Evolutionary conservation across 2,329 filamentous ascomycete species (phyloP).

Genomic region (Hymenoscyphus occultus): DNA sequence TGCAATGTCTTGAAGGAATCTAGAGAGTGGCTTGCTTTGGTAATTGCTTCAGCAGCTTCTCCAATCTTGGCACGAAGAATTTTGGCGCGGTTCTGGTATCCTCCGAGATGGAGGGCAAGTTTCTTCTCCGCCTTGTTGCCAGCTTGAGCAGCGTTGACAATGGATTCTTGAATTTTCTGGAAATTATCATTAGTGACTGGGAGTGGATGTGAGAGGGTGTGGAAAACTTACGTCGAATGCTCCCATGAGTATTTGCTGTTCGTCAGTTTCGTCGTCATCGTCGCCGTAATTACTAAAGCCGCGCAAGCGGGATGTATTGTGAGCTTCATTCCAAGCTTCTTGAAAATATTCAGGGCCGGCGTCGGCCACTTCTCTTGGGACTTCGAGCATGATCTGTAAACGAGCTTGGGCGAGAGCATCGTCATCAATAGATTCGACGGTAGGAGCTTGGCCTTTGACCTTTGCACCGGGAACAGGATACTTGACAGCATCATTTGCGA

Average conservation of each 20-base stretch:
- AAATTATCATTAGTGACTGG: conserved; percentile 20
- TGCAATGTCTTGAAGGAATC: conserved; percentile 73
- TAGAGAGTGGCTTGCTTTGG: conserved; percentile 69
- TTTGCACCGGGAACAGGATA: conserved; percentile 69
- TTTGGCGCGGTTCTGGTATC: conserved; percentile 84
- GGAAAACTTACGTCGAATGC: conserved; percentile 66
- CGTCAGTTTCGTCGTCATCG: conserved; percentile 62
- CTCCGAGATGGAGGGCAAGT: conserved; percentile 79
- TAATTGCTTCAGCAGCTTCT: conserved; percentile 71
- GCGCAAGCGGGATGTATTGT: conserved; percentile 61
- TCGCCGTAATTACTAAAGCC: conserved; percentile 76
- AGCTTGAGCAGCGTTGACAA: conserved; percentile 71
- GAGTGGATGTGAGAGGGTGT: conserved; percentile 5
- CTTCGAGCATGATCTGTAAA: conserved; percentile 58
- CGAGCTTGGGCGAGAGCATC: conserved; percentile 70
- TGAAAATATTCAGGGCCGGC: conserved; percentile 52
- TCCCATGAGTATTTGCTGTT: conserved; percentile 39
- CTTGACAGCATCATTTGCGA: conserved; percentile 76
- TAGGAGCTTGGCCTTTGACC: conserved; percentile 58
- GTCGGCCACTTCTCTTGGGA: conserved; percentile 49
- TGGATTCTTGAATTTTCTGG: conserved; percentile 67
- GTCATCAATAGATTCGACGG: conserved; percentile 67
- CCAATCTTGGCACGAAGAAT: conserved; percentile 74
- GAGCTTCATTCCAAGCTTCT: conserved; percentile 51
- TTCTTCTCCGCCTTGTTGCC: conserved; percentile 93